Evolutionary conservation across 306 rosid species (phyloP).

Genomic region (Sicyos baderoa): DNA sequence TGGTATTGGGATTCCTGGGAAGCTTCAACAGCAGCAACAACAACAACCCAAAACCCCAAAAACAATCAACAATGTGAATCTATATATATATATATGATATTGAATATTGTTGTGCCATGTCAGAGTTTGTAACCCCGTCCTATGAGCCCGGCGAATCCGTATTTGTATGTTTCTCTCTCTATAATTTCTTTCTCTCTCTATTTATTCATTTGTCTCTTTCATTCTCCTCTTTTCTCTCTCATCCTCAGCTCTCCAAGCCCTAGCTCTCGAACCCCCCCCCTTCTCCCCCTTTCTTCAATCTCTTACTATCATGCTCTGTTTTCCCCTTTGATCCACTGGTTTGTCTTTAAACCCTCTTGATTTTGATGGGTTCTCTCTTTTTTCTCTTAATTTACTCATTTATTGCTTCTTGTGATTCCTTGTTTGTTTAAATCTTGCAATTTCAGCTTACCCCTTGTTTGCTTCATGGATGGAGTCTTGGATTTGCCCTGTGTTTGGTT

Average conservation of each 20-base stretch:
- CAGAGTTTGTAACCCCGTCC: constrained; percentile 79
- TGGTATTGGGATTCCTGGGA: constrained; percentile 23
- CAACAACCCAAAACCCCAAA: neutral
- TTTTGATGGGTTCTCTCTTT: constrained; percentile 25
- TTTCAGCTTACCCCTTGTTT: constrained; percentile 27
- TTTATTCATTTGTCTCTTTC: constrained; percentile 52
- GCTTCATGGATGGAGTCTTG: constrained; percentile 20
- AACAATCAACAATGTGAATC: neutral
- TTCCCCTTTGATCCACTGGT: constrained; percentile 45
- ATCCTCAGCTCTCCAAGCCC: constrained; percentile 53
- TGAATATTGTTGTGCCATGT: constrained; percentile 85
- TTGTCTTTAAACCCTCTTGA: constrained; percentile 43
- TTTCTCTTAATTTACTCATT: constrained; percentile 20
- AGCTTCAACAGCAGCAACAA: constrained; percentile 26
- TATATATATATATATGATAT: too few species aligned
- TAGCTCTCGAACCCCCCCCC: constrained; percentile 30
- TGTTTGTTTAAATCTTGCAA: constrained; percentile 24
- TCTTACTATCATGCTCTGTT: constrained; percentile 24
- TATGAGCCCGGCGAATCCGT: constrained; percentile 91
- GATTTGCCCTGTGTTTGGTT: constrained; percentile 21
- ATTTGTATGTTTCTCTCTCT: constrained; percentile 40
- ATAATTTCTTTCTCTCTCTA: constrained; percentile 36
- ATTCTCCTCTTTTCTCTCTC: constrained; percentile 23
- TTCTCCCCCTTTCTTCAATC: constrained; percentile 26
- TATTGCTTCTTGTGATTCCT: constrained; percentile 25